Evolutionary conservation across 1,284 basidiomycete species (phyloP).

Genomic region (Puccinia brachypodii): DNA sequence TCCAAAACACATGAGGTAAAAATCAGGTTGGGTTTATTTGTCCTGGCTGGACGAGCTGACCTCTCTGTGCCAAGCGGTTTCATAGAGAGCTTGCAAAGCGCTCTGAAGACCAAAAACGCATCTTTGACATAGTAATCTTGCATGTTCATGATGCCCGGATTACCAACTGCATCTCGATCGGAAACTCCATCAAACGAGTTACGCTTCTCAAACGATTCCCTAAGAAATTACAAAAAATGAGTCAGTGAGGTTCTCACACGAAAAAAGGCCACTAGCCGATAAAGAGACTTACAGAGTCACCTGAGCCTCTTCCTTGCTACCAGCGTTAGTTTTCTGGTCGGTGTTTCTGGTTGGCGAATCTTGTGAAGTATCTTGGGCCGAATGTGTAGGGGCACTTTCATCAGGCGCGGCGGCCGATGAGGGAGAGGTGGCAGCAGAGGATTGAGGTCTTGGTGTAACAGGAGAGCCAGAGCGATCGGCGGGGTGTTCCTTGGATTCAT

Average conservation of each 20-base stretch:
- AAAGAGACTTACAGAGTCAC: constrained; percentile 38
- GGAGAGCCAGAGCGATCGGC: not conserved
- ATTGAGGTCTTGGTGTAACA: not conserved
- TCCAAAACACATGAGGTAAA: not conserved
- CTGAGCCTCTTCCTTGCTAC: constrained; percentile 31
- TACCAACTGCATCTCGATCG: constrained; percentile 50
- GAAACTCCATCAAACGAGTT: constrained; percentile 51
- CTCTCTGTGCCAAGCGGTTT: constrained; percentile 89
- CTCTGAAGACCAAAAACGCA: constrained; percentile 91
- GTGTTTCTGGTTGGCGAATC: not conserved
- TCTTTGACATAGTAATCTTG: constrained; percentile 88
- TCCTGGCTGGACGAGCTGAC: constrained; percentile 58
- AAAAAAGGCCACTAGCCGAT: not conserved
- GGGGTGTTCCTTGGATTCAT: not conserved
- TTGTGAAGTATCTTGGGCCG: not conserved
- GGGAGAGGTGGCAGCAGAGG: not conserved
- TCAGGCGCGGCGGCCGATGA: not conserved
- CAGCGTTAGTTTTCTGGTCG: not conserved
- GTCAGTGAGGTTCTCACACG: not conserved
- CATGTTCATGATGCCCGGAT: constrained; percentile 51
- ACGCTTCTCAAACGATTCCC: constrained; percentile 54
- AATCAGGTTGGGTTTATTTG: constrained; percentile 1
- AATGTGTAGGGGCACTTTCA: not conserved
- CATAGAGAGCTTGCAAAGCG: constrained; percentile 96
- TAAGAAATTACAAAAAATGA: constrained; percentile 28